phyloP scores from a whole-genome alignment of 352 stramenopile species.

The Pythium monospermum region DNA sequence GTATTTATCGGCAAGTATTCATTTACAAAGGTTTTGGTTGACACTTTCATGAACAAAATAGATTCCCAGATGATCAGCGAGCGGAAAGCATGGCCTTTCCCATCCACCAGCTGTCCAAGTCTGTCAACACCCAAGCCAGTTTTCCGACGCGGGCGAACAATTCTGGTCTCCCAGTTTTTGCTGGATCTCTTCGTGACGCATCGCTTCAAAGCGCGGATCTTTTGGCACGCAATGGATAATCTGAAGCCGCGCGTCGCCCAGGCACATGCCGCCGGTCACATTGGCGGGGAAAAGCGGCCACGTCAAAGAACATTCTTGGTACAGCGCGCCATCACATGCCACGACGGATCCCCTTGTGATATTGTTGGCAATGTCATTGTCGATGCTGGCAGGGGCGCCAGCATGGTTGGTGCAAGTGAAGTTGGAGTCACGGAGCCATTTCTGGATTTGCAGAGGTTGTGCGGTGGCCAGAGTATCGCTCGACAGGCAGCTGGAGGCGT shows the following conservation, averaged over 20 bases:
- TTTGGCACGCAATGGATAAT: conserved; percentile 16
- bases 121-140: conserved; percentile 11
- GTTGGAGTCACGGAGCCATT: neutral
- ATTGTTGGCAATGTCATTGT: neutral
- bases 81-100: neutral
- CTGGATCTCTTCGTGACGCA: conserved; percentile 10
- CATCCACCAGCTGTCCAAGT: neutral
- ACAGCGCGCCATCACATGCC: conserved; percentile 9
- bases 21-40: no score
- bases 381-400: neutral
- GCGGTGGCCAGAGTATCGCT: conserved; percentile 11
- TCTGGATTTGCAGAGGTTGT: neutral
- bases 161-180: neutral
- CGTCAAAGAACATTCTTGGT: conserved; percentile 16
- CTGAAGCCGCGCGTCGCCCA: conserved; percentile 5
- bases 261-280: conserved; percentile 7
- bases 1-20: no score
- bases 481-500: neutral
- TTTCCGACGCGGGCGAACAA: neutral
- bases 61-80: no score
- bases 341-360: conserved; percentile 7
- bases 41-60: no score
- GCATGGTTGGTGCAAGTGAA: conserved; percentile 8
- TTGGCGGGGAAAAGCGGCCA: neutral
- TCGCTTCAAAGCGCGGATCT: conserved; percentile 2